Conservation (phyloP, 352 stramenopile species). For the Blastocystis sp. region DNA sequence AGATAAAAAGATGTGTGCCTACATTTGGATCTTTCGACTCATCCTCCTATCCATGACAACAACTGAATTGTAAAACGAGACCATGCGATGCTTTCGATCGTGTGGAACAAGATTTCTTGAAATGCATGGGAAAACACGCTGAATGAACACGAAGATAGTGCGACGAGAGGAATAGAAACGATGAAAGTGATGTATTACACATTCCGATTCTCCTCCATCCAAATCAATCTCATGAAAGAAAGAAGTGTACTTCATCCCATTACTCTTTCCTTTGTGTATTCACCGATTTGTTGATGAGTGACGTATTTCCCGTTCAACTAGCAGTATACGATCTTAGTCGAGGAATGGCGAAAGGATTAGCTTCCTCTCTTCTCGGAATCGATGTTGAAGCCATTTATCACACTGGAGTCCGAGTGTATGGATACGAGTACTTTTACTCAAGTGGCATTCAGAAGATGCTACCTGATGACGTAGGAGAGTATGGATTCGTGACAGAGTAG, state of each 20-base stretch:
- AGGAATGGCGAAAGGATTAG: slow-evolving; percentile 72
- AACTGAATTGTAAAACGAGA: too few relatives aligned
- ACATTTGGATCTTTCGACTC: background rate
- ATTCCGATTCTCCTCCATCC: too few relatives aligned
- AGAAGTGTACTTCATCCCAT: background rate
- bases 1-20: background rate
- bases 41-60: too few relatives aligned
- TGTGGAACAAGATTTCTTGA: too few relatives aligned
- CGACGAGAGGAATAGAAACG: too few relatives aligned
- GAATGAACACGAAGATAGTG: too few relatives aligned
- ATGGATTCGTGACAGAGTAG: slow-evolving; percentile 50
- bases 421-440: slow-evolving; percentile 85
- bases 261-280: too few relatives aligned
- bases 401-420: slow-evolving; percentile 66
- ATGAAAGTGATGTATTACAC: too few relatives aligned
- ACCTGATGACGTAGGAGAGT: slow-evolving; percentile 57
- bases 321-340: slow-evolving; percentile 83
- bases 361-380: slow-evolving; percentile 78
- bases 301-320: slow-evolving; percentile 67
- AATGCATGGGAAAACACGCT: too few relatives aligned
- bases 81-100: too few relatives aligned
- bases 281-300: background rate
- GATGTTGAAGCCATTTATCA: slow-evolving; percentile 80
- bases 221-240: too few relatives aligned
- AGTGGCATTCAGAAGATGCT: slow-evolving; percentile 73